Base-by-base conservation (phyloP, 2,329 filamentous ascomycete species). In the Aurifilum marmelostoma region DNA sequence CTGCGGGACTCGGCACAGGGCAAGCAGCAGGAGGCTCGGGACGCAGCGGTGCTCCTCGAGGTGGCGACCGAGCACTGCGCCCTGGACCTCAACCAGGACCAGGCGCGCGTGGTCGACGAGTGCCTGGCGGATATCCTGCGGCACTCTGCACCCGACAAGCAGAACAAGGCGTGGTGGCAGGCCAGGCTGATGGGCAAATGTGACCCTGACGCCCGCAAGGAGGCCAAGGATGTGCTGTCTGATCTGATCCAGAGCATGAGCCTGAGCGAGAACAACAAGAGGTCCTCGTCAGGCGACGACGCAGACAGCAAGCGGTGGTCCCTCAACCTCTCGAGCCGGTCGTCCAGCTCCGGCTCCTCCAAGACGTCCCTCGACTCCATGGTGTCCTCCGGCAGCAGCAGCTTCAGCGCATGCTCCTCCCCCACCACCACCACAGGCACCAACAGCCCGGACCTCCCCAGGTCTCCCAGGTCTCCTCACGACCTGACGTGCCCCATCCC, bases 151-250 rank as follows among this genome's bases (percentile, higher is more conserved):
- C 27, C 67, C 37, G 69, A 71, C 64, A 71, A 50, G 65, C 68
- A 70, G 52, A 59, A 43, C 54, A 70, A 71, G 47, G 67, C 67
- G 3, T 71, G 69, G 69, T 71, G 69, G 69, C 69, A 71, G 64
- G 65, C 69, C 18, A 67, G 69, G 11, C 69, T 71, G 1, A 69
- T 56, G 37, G 69, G 69, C 12, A 67, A 52, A 16, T 71, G 69
- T 27, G 69, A 71, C 64, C 69, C 67, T 1, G 67, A 69, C n/a
- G 69, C 69, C 3, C 63, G 69, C 50, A 71, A 69, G 60, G 67
- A 67, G 1, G 69, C 50, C 8, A 71, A 69, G 37, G 69, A 71
- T 60, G 69, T 71, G 41, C 67, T 71, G 37, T 24, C 69, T 43
- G 61, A 71, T 21, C 16, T 71, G 54, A 65, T 71, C 61, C 64